Evolutionary conservation across 768 basidiomycete genomes (phyloP), one percentile per base, ranked within the genome.

Genomic region (Neoboletus subvelutipes): DNA sequence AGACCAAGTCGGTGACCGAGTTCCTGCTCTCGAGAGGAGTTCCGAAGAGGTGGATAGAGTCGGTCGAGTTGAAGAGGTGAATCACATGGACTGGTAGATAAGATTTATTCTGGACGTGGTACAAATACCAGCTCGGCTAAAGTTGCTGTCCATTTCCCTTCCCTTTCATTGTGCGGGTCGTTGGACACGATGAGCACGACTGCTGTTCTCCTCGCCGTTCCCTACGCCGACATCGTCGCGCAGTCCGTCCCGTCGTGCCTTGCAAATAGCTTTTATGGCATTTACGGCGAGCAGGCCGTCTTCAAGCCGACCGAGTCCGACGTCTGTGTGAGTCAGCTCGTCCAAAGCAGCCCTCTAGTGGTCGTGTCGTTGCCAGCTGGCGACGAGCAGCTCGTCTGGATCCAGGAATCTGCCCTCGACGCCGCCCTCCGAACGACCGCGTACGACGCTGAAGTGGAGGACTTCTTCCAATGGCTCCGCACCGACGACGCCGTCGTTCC

Each of bases 41-140:
- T 33, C 91, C 92, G 28, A 90, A 87, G 75, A 80, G 79, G 65
- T 95, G 90, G 90, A 87, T 95, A 50, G 82, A 84, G 66, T 73
- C 78, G 2, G 68, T 66, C 2, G 85, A 83, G 58, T 40, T 76
- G 52, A 81, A 83, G 73, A 85, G 85, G 69, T 60, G 29, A 31
- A 4, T 17, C 45, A 46, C 9, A 45, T 26, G 24, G 42, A 6
- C 40, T 20, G 40, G 12, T 22, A 22, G 22, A 42, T 42, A 15
- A 42, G 31, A 31, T 10, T 2, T 33, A 33, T 33, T 33, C 31
- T 33, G 31, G 41, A 6, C 41, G 2, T 6, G 12, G 20, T 42
- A 42, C 41, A 42, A 24, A 42, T 24, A 41, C 8, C 8, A 10
- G 17, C 43, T 10, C 26, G 43, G 43, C 43, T 45, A 26, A 13